phyloP scores from a whole-genome alignment of 2,329 filamentous ascomycete genomes.

The Diplocarpon mali region DNA sequence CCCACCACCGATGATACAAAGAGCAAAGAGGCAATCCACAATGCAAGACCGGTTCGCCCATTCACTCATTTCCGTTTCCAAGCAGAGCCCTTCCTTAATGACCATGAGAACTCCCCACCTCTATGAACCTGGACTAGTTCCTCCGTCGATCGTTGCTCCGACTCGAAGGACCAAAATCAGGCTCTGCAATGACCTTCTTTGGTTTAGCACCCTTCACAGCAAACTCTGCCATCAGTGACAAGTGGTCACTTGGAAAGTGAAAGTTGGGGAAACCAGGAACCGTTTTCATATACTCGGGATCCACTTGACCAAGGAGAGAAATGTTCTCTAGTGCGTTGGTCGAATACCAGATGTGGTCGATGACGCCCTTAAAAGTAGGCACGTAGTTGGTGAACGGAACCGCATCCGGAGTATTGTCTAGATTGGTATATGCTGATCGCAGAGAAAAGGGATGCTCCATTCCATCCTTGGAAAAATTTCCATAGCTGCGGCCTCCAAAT shows the following conservation, averaged over 20 bases:
- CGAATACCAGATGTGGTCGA: conserved; percentile 98
- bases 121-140: conserved; percentile 5
- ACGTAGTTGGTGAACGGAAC: conserved; percentile 95
- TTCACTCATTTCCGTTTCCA: conserved; percentile 13
- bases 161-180: conserved; percentile 26
- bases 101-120: conserved; percentile 2
- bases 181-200: conserved; percentile 24
- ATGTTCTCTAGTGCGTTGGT: conserved; percentile 61
- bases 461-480: conserved; percentile 82
- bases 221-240: conserved; percentile 59
- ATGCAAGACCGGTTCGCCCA: conserved; percentile 7
- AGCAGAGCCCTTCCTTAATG: conserved; percentile 11
- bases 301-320: conserved; percentile 56
- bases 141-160: conserved; percentile 15
- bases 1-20: conserved; percentile 12
- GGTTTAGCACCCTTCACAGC: conserved; percentile 53
- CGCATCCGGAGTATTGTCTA: conserved; percentile 73
- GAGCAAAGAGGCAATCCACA: conserved; percentile 11
- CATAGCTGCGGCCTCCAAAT: conserved; percentile 72
- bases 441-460: conserved; percentile 92
- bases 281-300: conserved; percentile 57
- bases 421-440: conserved; percentile 76
- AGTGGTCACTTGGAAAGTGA: conserved; percentile 65
- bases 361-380: conserved; percentile 79
- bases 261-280: conserved; percentile 67